Conservation (phyloP, 495 filamentous ascomycete species). For the Cercophora samala region DNA sequence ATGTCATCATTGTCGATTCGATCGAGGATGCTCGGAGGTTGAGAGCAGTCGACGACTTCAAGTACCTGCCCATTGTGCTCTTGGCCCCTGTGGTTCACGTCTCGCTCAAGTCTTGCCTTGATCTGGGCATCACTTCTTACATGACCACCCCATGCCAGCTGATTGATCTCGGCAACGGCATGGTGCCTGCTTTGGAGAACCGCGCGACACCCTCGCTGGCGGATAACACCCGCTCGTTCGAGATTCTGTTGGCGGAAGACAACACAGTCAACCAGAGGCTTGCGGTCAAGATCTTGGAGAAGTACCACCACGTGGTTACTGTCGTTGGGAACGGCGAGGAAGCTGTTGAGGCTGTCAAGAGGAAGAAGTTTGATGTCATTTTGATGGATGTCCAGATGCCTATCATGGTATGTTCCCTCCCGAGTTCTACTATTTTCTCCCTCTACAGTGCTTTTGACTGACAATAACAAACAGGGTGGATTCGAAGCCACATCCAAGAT, state of each 20-base stretch:
- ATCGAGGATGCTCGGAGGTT: conserved; percentile 83
- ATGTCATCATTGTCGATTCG: conserved; percentile 95
- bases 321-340: conserved; percentile 95
- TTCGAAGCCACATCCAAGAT: conserved; percentile 98
- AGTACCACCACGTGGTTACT: conserved; percentile 94
- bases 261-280: conserved; percentile 97
- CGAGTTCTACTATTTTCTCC: too few species aligned
- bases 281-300: conserved; percentile 95
- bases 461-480: conserved; percentile 60
- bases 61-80: conserved; percentile 94
- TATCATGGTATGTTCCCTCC: conserved; percentile 66
- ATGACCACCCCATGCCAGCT: conserved; percentile 97
- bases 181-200: conserved; percentile 96
- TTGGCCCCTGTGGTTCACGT: conserved; percentile 88
- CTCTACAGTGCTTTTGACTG: conserved; percentile 25
- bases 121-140: conserved; percentile 94
- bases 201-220: conserved; percentile 86
- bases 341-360: conserved; percentile 83
- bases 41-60: conserved; percentile 87
- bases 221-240: conserved; percentile 92
- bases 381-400: conserved; percentile 99
- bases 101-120: conserved; percentile 88
- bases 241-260: conserved; percentile 94
- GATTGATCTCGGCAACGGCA: conserved; percentile 95
- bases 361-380: conserved; percentile 90